Evolutionary conservation across 352 stramenopile species (phyloP), one percentile per base, ranked within the genome.

Genomic region (Pythium rhizo-oryzae): DNA sequence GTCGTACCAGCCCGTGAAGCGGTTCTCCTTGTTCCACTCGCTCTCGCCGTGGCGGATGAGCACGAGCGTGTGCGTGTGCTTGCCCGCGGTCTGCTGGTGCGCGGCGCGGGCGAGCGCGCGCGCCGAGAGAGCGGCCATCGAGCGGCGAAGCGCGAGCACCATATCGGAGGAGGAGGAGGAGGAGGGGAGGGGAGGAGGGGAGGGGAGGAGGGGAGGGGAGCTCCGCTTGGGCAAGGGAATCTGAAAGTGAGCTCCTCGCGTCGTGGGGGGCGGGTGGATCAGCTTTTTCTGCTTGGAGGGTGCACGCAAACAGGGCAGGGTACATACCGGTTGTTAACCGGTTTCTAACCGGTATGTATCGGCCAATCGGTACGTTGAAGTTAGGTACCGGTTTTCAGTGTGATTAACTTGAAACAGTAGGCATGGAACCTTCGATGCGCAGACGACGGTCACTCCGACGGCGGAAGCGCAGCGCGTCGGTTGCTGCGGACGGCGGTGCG

Each of bases 21-120:
- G 82, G 79, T 98, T 98, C 71, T 97, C 82, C 59, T 91, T 86
- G 87, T 98, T 98, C 95, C 95, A 98, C 65, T 97, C 96, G 62
- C 80, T 96, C 78, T 98, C 92, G 37, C 94, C 94, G 79, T 98
- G 94, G 55, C 94, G 92, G 61, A 98, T 88, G 70, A 98, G 83
- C 72, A 97, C 85, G 37, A 97, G 81, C 72, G 88, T 96, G 76
- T 95, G 84, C 74, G 85, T 95, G 84, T 93, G 62, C 53, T 65
- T 64, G 58, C 46, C 28, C 6, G 49, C 49, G 57, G 52, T 83
- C 73, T 84, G 80, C 69, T 89, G 79, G 62, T 81, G 65, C n/a
- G 55, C 54, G 65, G 64, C 23, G 79, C 55, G n/a, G 76, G 69
- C 63, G 57, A 52, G 72, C 73, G 55, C 12, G 46, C 28, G 55